Conservation (phyloP, 1,139 yeast genomes). For the Yamadazyma siamensis region DNA sequence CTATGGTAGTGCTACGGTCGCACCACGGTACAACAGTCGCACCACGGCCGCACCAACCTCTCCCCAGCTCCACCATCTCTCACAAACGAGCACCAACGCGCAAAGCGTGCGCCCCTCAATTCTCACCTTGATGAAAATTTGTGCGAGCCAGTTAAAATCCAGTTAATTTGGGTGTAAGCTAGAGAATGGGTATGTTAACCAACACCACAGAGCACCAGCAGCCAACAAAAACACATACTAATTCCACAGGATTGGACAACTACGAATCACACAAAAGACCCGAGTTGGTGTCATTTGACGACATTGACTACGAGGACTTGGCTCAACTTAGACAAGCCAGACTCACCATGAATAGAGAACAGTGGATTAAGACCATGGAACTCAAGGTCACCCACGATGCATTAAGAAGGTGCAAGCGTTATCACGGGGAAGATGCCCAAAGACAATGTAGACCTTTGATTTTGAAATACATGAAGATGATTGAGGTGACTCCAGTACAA, state of each 20-base stretch:
- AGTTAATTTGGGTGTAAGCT: conserved; percentile 10
- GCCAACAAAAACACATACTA: conserved; percentile 6
- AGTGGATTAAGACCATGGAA: conserved; percentile 70
- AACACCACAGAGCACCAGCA: background rate
- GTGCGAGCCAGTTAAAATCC: conserved; percentile 11
- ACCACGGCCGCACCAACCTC: no score
- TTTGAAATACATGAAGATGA: conserved; percentile 73
- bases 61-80: no score
- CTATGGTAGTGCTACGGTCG: no score
- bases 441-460: conserved; percentile 60
- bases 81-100: no score
- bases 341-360: conserved; percentile 74
- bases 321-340: conserved; percentile 68
- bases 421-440: conserved; percentile 76
- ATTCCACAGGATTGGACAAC: conserved; percentile 28
- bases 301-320: conserved; percentile 70
- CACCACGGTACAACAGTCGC: no score
- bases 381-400: conserved; percentile 71
- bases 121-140: conserved; percentile 3
- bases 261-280: conserved; percentile 60
- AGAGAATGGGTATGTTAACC: conserved; percentile 8
- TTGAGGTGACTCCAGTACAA: conserved; percentile 62
- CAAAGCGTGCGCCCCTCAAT: no score
- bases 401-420: conserved; percentile 69
- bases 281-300: conserved; percentile 79